Evolutionary conservation across 2,329 filamentous ascomycete genomes (phyloP), one percentile per base, ranked within the genome.

Genomic region (Neopestalotiopsis sp.): DNA sequence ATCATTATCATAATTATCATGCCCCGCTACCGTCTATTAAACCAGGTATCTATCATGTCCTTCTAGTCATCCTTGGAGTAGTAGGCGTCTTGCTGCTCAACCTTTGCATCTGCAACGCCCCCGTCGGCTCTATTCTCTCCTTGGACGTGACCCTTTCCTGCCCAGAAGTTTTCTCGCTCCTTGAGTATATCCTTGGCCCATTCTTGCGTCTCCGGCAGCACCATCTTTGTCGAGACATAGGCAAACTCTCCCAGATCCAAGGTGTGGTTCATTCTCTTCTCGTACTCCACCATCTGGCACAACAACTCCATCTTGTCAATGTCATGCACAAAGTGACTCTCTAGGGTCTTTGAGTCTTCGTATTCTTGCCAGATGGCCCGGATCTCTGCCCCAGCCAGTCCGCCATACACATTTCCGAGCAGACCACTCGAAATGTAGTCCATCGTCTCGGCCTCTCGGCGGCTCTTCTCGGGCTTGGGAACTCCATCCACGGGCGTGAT

Each of bases 241-340:
- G 90, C 88, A 74, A 99, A 98, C 83, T 99, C 96, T 66, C 92
- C 89, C 65, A 99, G 83, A 79, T 98, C 94, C 53, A 94, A 80
- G 71, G 83, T 81, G 34, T 89, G 89, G 67, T 90, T 82, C 64
- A 89, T 85, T 13, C 86, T 83, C 75, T 92, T 91, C 87, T 99
- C 96, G 77, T 99, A 99, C 81, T 99, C 96, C 38, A 97, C 85
- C 93, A 98, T 98, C 84, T 99, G 96, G 77, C 97, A 83, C 70
- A 99, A 82, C 73, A 99, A 84, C 83, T 99, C 96, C 80, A 99
- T 90, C 90, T 98, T 98, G 82, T 99, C 96, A 69, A 99, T 89
- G 79, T 99, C 96, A 79, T 99, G 96, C 58, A 99, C 96, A 72
- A 95, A 98, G 70, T 91, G 86, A 74, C 92, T 93, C 79, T 99